Conservation (phyloP, 371 early-diverging fungal genomes). For the Mortierella sp. region DNA sequence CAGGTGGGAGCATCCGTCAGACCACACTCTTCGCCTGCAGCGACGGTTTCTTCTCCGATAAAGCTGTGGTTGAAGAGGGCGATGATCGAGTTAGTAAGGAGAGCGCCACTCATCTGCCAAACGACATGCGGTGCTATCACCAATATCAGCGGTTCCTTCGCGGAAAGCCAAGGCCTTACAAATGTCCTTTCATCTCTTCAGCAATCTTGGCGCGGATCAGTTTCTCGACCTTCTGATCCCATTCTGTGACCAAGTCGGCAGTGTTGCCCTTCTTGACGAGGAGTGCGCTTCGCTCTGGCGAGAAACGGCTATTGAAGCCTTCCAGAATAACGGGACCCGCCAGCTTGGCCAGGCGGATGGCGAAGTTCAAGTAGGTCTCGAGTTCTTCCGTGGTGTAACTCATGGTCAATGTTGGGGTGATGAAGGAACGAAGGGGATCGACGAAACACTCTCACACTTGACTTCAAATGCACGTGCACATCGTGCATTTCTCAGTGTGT, state of each 20-base stretch:
- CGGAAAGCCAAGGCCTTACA: too few relatives aligned
- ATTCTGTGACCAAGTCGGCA: constrained; percentile 87
- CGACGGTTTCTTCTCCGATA: constrained; percentile 88
- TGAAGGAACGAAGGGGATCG: not conserved
- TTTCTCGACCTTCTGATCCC: constrained; percentile 84
- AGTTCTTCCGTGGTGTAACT: constrained; percentile 47
- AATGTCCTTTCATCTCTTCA: constrained; percentile 71
- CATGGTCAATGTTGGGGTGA: constrained; percentile 18
- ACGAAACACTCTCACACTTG: too few relatives aligned
- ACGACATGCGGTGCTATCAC: not conserved
- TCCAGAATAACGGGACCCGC: constrained; percentile 71
- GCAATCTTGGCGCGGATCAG: constrained; percentile 70
- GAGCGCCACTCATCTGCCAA: not conserved
- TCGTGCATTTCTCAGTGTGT: too few relatives aligned
- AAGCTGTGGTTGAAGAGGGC: constrained; percentile 59
- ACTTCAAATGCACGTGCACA: too few relatives aligned
- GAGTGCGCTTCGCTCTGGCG: constrained; percentile 58
- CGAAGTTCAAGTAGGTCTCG: constrained; percentile 63
- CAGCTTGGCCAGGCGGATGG: constrained; percentile 65
- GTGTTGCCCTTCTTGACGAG: constrained; percentile 73
- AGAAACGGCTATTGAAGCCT: constrained; percentile 64
- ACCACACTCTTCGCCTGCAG: constrained; percentile 66
- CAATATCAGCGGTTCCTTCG: too few relatives aligned
- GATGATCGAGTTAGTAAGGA: not conserved
- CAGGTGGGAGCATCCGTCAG: constrained; percentile 86